These are phyloP conservation scores for Babesia divergens DNA, from an alignment of 169 alveolate genomes.

Conservation along the genomic window DNA sequence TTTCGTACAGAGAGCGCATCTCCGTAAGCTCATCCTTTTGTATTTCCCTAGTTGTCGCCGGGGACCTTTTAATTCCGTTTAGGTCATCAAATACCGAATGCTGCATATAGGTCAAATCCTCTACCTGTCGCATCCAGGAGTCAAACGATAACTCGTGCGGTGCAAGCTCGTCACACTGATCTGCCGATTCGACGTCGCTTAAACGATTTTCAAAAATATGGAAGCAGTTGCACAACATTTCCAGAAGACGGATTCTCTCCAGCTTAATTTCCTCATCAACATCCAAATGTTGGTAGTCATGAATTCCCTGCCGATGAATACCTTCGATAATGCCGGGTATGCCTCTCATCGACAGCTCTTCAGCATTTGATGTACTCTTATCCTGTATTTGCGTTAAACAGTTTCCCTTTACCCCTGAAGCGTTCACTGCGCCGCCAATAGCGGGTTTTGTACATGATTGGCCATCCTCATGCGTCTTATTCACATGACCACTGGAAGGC, in stretches of 20 bases:
- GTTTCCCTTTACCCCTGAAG: too few relatives aligned
- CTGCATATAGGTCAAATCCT: background rate
- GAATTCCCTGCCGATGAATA: background rate
- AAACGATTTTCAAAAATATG: conserved; percentile 23
- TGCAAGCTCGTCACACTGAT: background rate
- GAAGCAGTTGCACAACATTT: conserved; percentile 35
- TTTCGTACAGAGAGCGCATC: background rate
- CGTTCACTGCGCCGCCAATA: too few relatives aligned
- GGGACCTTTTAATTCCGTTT: background rate
- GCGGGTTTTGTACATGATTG: too few relatives aligned
- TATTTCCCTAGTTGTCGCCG: background rate
- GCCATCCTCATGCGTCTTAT: too few relatives aligned
- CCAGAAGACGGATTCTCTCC: conserved; percentile 7
- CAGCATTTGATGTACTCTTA: too few relatives aligned
- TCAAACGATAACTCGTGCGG: background rate
- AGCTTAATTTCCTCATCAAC: background rate
- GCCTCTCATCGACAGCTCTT: too few relatives aligned
- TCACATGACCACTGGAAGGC: too few relatives aligned
- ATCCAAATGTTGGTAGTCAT: background rate
- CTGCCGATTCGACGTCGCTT: background rate
- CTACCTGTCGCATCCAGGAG: background rate
- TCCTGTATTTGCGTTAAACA: too few relatives aligned
- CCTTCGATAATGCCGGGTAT: background rate
- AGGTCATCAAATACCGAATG: background rate
- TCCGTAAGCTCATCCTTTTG: background rate